Conservation (phyloP, 345 rosid species). For the Moringa oleifera region DNA sequence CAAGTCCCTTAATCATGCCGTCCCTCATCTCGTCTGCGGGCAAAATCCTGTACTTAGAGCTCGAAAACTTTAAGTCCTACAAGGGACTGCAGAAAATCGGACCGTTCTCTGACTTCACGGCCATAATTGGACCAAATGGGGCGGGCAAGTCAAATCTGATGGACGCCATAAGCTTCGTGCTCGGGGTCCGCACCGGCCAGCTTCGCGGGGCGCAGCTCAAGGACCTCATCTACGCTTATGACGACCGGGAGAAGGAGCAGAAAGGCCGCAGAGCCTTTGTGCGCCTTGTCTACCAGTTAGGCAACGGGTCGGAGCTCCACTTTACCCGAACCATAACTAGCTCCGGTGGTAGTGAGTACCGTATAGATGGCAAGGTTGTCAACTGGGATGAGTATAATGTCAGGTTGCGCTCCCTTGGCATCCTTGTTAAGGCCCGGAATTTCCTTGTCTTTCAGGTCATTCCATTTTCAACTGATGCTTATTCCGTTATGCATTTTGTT, state of each 20-base stretch:
- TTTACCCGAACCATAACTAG: slow-evolving; percentile 72
- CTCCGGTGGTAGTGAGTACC: slow-evolving; percentile 85
- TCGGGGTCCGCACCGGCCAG: slow-evolving; percentile 93
- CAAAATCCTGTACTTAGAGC: slow-evolving; percentile 68
- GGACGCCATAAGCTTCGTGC: slow-evolving; percentile 99
- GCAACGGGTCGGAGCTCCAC: slow-evolving; percentile 61
- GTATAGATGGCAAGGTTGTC: slow-evolving; percentile 68
- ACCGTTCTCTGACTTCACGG: slow-evolving; percentile 95
- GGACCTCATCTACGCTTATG: slow-evolving; percentile 92
- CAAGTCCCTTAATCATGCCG: slow-evolving; percentile 50
- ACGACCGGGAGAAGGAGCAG: slow-evolving; percentile 89
- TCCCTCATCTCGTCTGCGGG: slow-evolving; percentile 51
- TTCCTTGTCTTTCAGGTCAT: slow-evolving; percentile 93
- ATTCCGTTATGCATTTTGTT: not conserved
- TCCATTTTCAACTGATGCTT: slow-evolving; percentile 5
- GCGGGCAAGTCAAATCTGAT: slow-evolving; percentile 95
- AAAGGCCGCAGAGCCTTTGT: slow-evolving; percentile 83
- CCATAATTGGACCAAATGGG: slow-evolving; percentile 97
- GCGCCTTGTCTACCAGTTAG: slow-evolving; percentile 65
- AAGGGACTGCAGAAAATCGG: slow-evolving; percentile 80
- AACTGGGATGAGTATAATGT: slow-evolving; percentile 85
- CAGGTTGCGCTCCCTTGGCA: slow-evolving; percentile 70
- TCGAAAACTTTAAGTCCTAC: slow-evolving; percentile 98
- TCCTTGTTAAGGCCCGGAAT: slow-evolving; percentile 95
- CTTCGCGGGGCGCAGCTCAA: slow-evolving; percentile 94